phyloP scores from a whole-genome alignment of 2,329 filamentous ascomycete genomes.

The Aspergillus ochraceoroseus region DNA sequence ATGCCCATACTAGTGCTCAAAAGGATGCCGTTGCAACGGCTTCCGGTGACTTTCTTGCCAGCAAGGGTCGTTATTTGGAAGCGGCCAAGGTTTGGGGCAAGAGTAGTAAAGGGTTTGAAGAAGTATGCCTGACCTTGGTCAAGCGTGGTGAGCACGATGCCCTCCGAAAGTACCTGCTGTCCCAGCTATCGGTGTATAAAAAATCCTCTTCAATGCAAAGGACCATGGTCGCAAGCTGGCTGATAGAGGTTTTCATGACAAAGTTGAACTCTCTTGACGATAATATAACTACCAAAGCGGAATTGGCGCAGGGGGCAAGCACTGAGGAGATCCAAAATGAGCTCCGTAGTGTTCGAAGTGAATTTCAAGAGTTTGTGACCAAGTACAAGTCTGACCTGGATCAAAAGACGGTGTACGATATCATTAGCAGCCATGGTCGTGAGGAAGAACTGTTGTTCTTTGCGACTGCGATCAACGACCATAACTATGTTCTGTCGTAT shows the following conservation, averaged over 20 bases:
- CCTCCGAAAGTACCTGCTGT: conserved; percentile 78
- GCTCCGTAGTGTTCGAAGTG: conserved; percentile 63
- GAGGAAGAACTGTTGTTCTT: conserved; percentile 91
- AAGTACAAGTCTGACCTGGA: conserved; percentile 86
- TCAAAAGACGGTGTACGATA: conserved; percentile 85
- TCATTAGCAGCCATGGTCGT: conserved; percentile 90
- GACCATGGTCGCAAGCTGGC: conserved; percentile 91
- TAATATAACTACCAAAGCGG: conserved; percentile 82
- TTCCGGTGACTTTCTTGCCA: conserved; percentile 81
- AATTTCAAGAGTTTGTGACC: conserved; percentile 82
- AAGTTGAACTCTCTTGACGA: conserved; percentile 94
- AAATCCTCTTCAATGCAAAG: conserved; percentile 85
- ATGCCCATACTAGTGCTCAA: conserved; percentile 73
- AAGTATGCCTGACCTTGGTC: conserved; percentile 86
- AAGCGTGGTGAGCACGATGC: conserved; percentile 88
- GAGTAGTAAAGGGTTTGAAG: conserved; percentile 95
- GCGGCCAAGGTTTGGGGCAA: conserved; percentile 87
- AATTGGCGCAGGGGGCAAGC: conserved; percentile 67
- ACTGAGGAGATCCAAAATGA: conserved; percentile 63
- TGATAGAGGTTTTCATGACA: conserved; percentile 94
- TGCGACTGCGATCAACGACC: conserved; percentile 81
- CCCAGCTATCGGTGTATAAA: conserved; percentile 75
- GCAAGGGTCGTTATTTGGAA: conserved; percentile 75
- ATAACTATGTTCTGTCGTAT: conserved; percentile 91
- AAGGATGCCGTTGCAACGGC: conserved; percentile 88